Base-by-base conservation (phyloP, 257 asterid genomes). In the Cynanchum wilfordii region DNA sequence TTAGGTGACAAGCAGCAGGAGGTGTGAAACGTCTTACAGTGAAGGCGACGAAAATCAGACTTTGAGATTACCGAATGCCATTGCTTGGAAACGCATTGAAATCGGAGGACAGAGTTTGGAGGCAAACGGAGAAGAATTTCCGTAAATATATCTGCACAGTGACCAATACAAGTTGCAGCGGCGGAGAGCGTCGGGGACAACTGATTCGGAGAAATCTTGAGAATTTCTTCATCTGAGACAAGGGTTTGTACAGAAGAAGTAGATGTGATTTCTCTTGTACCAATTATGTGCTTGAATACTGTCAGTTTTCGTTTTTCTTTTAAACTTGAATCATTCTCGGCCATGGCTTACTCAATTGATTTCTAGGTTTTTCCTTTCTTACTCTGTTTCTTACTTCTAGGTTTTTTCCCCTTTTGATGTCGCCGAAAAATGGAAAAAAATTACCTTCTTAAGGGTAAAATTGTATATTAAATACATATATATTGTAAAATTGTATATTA, bases 1-100 rank as follows among this genome's bases (percentile, higher is more conserved):
- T 33, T 0, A 33, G 0, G 38, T 33, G 5, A 33, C 38, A 33
- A 13, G 16, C 22, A 62, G 44, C 30, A n/a, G n/a, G n/a, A 1
- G 49, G 40, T 19, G 15, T 29, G 27, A 5, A 38, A 36, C 10
- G 5, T 36, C 60, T 9, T 47, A 24, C 72, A 24, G 68, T 71
- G 74, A 62, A 71, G 74, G 2, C 58, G 77, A 0, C 38, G 5
- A 4, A 33, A 33, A 33, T 33, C 73, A 51, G 45, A 79, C 3
- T 33, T 33, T 51, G 60, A 13, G 10, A 70, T 74, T 27, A 65
- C 3, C 0, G 71, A 75, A 10, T 22, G 52, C 76, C 79, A 2
- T 33, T 33, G 6, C 5, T 33, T 33, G 38, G 38, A 79, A 79
- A 70, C 2, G n/a, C 66, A 17, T 20, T 74, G 79, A 44, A 56